phyloP scores from a whole-genome alignment of 345 rosid genomes.

The Lagerstroemia speciosa region DNA sequence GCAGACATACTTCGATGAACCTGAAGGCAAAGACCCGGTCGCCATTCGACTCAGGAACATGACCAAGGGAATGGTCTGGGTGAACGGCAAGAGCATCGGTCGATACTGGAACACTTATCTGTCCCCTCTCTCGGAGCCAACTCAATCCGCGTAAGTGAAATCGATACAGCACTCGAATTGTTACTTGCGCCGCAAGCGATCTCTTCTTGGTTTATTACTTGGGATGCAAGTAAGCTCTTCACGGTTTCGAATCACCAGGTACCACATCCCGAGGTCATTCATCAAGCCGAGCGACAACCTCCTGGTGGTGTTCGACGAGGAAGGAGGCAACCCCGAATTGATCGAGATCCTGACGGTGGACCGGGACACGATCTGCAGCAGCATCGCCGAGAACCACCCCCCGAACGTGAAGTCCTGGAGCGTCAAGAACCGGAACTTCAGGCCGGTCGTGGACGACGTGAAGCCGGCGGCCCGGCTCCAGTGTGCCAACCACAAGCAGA shows the following conservation, averaged over 20 bases:
- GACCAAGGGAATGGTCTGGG: conserved; percentile 82
- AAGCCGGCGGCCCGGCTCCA: conserved; percentile 37
- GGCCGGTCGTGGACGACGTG: conserved; percentile 16
- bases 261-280: conserved; percentile 79
- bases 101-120: conserved; percentile 70
- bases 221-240: neutral
- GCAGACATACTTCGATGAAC: conserved; percentile 61
- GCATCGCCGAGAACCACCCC: conserved; percentile 44
- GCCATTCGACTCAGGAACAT: conserved; percentile 46
- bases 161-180: neutral
- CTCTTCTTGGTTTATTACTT: neutral
- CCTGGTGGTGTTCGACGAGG: conserved; percentile 68
- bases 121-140: conserved; percentile 54
- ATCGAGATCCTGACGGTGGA: conserved; percentile 42
- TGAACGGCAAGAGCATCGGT: conserved; percentile 78
- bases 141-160: conserved; percentile 51
- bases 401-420: conserved; percentile 51
- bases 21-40: conserved; percentile 53
- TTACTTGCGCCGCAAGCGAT: neutral
- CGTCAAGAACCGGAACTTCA: conserved; percentile 26
- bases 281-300: conserved; percentile 53
- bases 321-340: conserved; percentile 42
- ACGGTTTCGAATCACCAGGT: conserved; percentile 23
- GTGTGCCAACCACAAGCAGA: conserved; percentile 42
- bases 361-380: conserved; percentile 74